Conservation (phyloP, 129 eudicot species). For the Smallanthus sonchifolius region DNA sequence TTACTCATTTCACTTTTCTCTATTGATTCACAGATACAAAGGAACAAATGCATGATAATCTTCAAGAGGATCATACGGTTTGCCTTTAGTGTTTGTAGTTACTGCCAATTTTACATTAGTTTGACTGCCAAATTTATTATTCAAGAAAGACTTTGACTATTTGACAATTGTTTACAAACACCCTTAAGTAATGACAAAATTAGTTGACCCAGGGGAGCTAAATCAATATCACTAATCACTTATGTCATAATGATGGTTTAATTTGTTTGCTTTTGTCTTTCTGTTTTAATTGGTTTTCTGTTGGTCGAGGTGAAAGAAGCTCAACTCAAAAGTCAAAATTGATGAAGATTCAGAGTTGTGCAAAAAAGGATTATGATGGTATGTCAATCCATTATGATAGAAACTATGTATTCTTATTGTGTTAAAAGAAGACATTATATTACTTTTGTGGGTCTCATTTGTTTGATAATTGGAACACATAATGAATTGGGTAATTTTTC, state of each 20-base stretch:
- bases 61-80: conserved; percentile 61
- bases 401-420: background rate
- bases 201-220: background rate
- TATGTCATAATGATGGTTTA: background rate
- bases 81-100: conserved; percentile 9
- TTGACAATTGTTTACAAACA: background rate
- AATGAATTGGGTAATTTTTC: too few relatives aligned
- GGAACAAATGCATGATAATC: conserved; percentile 48
- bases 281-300: too few relatives aligned
- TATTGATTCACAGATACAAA: conserved; percentile 44
- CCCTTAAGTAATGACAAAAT: background rate
- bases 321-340: conserved; percentile 38
- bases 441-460: background rate
- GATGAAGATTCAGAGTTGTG: conserved; percentile 62
- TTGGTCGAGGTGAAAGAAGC: conserved; percentile 36
- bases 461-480: too few relatives aligned
- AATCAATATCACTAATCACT: background rate
- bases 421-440: background rate
- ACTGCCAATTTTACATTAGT: background rate
- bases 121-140: background rate
- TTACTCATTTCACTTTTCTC: conserved; percentile 5
- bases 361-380: conserved; percentile 74
- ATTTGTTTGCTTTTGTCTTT: background rate
- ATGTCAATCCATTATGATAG: background rate
- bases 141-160: background rate